Conservation (phyloP, 2,329 filamentous ascomycete species). For the Phialophora tarda region DNA sequence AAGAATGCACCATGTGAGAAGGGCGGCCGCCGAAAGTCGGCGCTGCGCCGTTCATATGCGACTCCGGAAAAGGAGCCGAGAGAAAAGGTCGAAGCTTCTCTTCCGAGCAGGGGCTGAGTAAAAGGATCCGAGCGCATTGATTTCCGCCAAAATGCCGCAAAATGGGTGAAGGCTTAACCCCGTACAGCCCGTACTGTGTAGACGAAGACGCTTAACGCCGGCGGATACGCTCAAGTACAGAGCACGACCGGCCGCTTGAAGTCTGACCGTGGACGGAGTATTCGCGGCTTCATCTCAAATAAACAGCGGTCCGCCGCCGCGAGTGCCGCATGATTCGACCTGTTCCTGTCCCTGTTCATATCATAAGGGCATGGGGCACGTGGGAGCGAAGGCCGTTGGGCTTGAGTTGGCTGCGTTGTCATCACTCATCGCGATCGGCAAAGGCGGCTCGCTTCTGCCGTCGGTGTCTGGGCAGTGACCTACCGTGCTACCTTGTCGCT, state of each 20-base stretch:
- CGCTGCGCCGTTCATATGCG: background rate
- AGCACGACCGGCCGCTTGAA: background rate
- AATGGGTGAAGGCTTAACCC: background rate
- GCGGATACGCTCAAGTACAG: background rate
- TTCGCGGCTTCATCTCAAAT: background rate
- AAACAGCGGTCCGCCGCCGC: background rate
- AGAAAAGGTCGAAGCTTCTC: background rate
- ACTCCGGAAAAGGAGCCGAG: background rate
- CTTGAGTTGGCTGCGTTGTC: background rate
- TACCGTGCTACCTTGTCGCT: background rate
- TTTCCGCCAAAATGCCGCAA: conserved; percentile 1
- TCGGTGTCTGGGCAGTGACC: no score
- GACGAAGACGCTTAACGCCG: background rate
- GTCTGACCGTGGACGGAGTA: background rate
- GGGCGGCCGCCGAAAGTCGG: background rate
- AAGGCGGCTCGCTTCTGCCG: background rate
- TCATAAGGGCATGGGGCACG: no score
- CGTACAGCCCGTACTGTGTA: background rate
- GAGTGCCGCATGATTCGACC: no score
- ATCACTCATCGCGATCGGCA: background rate
- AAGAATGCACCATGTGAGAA: background rate
- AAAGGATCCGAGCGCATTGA: background rate
- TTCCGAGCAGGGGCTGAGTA: background rate
- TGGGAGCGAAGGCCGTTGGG: background rate
- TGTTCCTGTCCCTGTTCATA: background rate